Conservation (phyloP, 176 grass and related monocot species). For the Guadua angustifolia region DNA sequence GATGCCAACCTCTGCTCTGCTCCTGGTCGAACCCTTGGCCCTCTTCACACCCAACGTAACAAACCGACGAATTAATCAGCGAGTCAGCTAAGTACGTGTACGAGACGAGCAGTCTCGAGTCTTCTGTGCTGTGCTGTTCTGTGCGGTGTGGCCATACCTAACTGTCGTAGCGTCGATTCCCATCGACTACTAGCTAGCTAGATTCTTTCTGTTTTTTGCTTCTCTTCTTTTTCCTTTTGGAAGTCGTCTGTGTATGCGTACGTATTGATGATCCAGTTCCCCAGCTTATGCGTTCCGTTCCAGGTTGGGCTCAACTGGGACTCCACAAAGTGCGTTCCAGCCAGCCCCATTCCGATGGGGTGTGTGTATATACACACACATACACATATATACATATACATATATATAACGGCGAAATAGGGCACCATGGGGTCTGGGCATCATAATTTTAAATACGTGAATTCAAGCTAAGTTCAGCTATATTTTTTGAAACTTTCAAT, state of each 20-base stretch:
- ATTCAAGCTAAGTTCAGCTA: no score
- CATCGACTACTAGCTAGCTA: background rate
- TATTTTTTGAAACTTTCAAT: no score
- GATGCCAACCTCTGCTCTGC: background rate
- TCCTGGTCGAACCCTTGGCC: background rate
- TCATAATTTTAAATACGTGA: no score
- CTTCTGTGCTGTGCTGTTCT: background rate
- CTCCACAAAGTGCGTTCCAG: constrained; percentile 56
- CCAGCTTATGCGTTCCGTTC: background rate
- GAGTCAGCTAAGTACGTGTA: no score
- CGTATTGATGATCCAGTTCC: background rate
- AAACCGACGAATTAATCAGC: no score
- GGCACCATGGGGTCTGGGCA: no score
- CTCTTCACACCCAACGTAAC: constrained; percentile 41
- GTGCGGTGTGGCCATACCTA: no score
- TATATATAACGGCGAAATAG: no score
- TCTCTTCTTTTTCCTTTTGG: background rate
- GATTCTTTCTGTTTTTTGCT: background rate
- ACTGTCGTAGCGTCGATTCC: constrained; percentile 34
- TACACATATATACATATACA: no score
- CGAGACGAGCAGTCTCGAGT: background rate
- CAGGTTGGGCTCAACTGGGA: constrained; percentile 49
- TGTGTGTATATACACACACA: no score
- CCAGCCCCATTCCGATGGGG: background rate
- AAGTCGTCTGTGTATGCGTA: background rate